These are phyloP conservation scores for Gyromitra esculenta DNA, from an alignment of 2,329 filamentous ascomycete genomes.

Conservation along the genomic window DNA sequence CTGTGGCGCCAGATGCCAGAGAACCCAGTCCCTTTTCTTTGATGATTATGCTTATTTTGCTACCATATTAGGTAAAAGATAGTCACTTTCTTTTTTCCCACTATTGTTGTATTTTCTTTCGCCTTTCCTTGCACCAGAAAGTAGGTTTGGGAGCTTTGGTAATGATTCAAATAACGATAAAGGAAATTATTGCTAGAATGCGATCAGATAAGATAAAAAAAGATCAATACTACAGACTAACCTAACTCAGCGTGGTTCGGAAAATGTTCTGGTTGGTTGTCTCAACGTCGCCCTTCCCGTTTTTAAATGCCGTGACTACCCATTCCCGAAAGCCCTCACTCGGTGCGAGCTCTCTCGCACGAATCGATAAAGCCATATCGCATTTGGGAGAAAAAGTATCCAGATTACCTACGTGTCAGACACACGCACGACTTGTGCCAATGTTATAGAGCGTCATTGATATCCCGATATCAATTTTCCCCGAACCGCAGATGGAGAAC, in stretches of 20 bases:
- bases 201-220: constrained; percentile 19
- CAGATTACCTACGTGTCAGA: neutral
- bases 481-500: neutral
- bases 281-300: constrained; percentile 45
- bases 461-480: neutral
- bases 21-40: neutral
- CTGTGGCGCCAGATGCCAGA: neutral
- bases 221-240: constrained; percentile 32
- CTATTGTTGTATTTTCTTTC: neutral
- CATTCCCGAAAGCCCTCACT: neutral
- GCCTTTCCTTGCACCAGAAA: neutral
- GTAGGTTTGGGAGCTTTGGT: neutral
- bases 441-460: neutral
- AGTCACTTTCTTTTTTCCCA: neutral
- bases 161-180: constrained; percentile 1
- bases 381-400: neutral
- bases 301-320: constrained; percentile 42
- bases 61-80: neutral
- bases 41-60: neutral
- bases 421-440: neutral
- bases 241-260: constrained; percentile 21
- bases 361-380: neutral
- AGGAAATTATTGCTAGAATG: neutral
- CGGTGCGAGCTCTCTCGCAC: neutral
- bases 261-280: constrained; percentile 32